phyloP scores from a whole-genome alignment of 352 stramenopile species.

The Phytophthora ohioensis region DNA sequence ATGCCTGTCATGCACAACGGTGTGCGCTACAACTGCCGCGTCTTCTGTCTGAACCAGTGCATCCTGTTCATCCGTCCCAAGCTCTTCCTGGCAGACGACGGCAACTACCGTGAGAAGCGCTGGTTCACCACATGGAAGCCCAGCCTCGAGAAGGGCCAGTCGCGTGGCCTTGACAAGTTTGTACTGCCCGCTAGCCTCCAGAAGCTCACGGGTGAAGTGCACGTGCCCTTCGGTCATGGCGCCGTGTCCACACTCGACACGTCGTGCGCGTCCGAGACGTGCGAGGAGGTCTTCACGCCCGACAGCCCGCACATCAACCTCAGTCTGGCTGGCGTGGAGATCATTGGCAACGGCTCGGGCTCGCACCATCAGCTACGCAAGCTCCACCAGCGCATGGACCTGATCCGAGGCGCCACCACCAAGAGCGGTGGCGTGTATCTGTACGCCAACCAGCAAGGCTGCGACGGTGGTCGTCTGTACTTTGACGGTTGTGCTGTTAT shows the following conservation, averaged over 20 bases:
- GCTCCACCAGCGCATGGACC: constrained; percentile 91
- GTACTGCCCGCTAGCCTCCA: constrained; percentile 88
- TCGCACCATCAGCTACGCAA: constrained; percentile 98
- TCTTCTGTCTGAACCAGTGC: constrained; percentile 94
- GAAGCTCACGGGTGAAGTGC: constrained; percentile 75
- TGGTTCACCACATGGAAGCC: constrained; percentile 93
- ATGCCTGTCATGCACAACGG: constrained; percentile 97
- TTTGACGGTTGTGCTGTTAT: constrained; percentile 98
- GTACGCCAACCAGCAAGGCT: constrained; percentile 98
- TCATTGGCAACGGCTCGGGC: constrained; percentile 97
- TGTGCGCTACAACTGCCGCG: constrained; percentile 98
- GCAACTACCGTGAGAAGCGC: constrained; percentile 98
- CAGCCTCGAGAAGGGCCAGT: constrained; percentile 27
- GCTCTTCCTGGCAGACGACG: constrained; percentile 96
- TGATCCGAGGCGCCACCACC: constrained; percentile 91
- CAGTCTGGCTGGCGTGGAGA: constrained; percentile 95
- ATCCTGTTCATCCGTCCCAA: constrained; percentile 97
- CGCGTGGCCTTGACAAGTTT: constrained; percentile 69
- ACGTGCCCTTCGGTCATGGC: constrained; percentile 87
- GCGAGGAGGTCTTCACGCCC: constrained; percentile 98
- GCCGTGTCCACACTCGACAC: constrained; percentile 90
- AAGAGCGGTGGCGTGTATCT: constrained; percentile 99
- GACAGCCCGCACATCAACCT: constrained; percentile 96
- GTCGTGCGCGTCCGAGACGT: constrained; percentile 94
- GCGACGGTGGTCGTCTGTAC: constrained; percentile 96